phyloP scores from a whole-genome alignment of 306 rosid genomes.

The Geum urbanum region DNA sequence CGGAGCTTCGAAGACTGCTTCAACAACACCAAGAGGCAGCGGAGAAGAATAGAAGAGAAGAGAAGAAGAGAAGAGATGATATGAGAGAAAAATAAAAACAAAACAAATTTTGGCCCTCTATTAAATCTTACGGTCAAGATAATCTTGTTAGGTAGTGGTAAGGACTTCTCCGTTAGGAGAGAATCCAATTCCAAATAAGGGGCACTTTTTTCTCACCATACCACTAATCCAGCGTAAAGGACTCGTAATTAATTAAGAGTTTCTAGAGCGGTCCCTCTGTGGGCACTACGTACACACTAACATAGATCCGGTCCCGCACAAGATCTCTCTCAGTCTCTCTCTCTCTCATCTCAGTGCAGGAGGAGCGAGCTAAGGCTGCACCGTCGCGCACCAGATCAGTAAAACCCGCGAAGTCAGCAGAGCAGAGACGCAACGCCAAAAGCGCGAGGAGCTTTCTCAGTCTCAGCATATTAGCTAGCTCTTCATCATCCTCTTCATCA shows the following conservation, averaged over 20 bases:
- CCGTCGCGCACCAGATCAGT: slow-evolving; percentile 4
- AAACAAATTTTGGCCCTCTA: too few relatives aligned
- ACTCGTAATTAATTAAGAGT: not conserved
- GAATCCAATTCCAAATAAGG: too few relatives aligned
- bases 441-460: not conserved
- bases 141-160: too few relatives aligned
- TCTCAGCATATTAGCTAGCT: too few relatives aligned
- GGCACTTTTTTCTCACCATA: not conserved
- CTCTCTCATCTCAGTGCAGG: too few relatives aligned
- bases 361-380: not conserved
- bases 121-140: too few relatives aligned
- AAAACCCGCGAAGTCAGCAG: not conserved
- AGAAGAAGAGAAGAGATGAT: too few relatives aligned
- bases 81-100: too few relatives aligned
- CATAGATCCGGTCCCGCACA: slow-evolving; percentile 1
- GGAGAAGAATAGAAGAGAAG: too few relatives aligned
- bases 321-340: not conserved
- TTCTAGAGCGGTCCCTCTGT: not conserved
- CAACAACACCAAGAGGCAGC: slow-evolving; percentile 23
- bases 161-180: too few relatives aligned
- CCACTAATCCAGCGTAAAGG: not conserved
- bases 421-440: not conserved
- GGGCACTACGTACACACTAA: not conserved
- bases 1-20: not conserved
- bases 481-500: not conserved